Evolutionary conservation across 805 yeast species (phyloP), one percentile per base, ranked within the genome.

Genomic region (Sugiyamaella boreocaroliniensis): DNA sequence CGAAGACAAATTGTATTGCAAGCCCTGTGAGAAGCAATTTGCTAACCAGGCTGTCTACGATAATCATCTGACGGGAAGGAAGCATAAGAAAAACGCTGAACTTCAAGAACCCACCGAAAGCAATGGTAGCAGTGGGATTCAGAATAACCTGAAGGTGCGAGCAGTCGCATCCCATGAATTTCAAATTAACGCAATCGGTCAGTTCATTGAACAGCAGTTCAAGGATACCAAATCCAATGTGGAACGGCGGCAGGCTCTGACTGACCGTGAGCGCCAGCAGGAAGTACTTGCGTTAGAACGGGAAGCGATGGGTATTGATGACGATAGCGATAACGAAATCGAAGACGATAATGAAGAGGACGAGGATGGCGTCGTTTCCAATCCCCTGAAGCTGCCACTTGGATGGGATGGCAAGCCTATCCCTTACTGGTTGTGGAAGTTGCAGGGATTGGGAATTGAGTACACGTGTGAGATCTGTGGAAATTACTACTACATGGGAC

Each of bases 351-450:
- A 64, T 12, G 73, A 69, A 1, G 70, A 64, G 10, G 74, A 68
- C 11, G 72, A 68, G 5, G 66, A 65, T 34, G 71, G 62, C 8
- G 57, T 62, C 16, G 63, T 64, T 29, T 66, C 62, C 49, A 76
- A 76, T 55, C 81, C 83, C 16, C 71, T 79, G 52, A 79, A 83
- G 52, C 67, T 87, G 51, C 96, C 96, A 0, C 49, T 87, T 0
- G 98, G 96, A 0, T 78, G 86, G 16, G 97, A 90, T 68, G 97
- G 97, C 0, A 78, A 76, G 42, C 97, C 97, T 0, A 88, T 93
- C 29, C 99, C 99, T 1, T 81, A 76, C 51, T 93, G 99, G 99
- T 72, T 93, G 29, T 90, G 81, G 74, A 93, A 90, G 67, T 72
- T 90, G 45, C 89, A 89, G 61, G 99, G 99, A 0, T 73, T 90